A percentile compares a stretch with the other conserved stretches of the same genome.
Evolutionary conservation across 495 filamentous ascomycete species (phyloP).

Genomic region (Cryomyces minteri): DNA sequence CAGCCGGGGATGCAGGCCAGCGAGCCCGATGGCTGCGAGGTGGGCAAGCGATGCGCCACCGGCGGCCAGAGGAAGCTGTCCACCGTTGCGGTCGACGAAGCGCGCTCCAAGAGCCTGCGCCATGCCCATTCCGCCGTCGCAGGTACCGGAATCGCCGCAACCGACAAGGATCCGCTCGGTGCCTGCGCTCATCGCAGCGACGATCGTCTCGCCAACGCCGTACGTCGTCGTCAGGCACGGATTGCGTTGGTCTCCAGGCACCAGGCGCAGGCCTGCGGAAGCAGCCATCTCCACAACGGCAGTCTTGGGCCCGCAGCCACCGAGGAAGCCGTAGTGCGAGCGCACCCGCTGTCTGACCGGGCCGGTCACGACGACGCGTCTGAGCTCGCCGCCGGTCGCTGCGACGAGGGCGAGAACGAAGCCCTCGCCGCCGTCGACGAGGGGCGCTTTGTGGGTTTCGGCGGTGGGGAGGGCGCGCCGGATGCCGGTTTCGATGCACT

Average conservation of each 20-base stretch:
- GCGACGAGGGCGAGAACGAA: constrained; percentile 1
- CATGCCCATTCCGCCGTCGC: constrained; percentile 5
- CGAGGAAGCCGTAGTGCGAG: constrained; percentile 5
- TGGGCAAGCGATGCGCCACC: neutral
- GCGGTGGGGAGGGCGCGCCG: neutral
- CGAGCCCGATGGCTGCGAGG: neutral
- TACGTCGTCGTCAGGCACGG: constrained; percentile 4
- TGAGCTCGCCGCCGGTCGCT: constrained; percentile 1
- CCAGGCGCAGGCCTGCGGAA: constrained; percentile 2
- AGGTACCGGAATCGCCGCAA: constrained; percentile 6
- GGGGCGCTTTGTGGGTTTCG: neutral
- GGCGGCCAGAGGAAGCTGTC: neutral
- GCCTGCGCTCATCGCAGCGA: constrained; percentile 1
- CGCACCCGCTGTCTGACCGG: neutral
- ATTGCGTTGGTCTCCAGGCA: neutral
- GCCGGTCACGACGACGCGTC: neutral
- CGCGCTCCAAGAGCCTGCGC: constrained; percentile 3
- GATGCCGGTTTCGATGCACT: constrained; percentile 4
- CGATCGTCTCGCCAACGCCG: constrained; percentile 5
- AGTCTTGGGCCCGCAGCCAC: neutral
- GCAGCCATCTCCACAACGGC: constrained; percentile 6
- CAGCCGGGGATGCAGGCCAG: constrained; percentile 1
- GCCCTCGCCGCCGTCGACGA: constrained; percentile 5
- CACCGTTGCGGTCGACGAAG: neutral
- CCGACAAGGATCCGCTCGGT: constrained; percentile 1